Evolutionary conservation across 495 filamentous ascomycete species (phyloP), one percentile per base, ranked within the genome.

Genomic region (Penicillium cinerascens): DNA sequence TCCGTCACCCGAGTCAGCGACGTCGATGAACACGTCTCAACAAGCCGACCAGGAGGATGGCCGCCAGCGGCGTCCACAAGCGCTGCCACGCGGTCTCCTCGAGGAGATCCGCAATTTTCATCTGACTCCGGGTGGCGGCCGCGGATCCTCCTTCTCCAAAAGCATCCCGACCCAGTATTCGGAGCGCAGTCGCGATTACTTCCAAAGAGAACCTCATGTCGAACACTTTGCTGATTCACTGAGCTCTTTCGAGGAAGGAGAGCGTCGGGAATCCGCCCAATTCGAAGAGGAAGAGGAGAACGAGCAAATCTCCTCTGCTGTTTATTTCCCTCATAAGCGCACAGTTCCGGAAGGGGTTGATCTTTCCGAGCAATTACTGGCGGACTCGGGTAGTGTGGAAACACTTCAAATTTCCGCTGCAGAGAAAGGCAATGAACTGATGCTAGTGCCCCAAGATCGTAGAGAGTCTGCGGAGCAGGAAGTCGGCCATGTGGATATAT

Each of bases 291-390:
- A 96, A 47, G 91, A 89, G 38, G 88, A 88, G 20, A 83, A 91
- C 65, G 93, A 97, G 63, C 89, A 96, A 67, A 97, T 98, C 42
- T 92, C 88, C 8, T 97, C 92, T 37, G 92, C 92, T 10, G 77
- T 96, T 46, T 98, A 97, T 68, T 82, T 93, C 56, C 93, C 93
- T 17, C 93, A 97, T 73, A 84, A 88, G 70, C 79, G 80, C 47
- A 60, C 64, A 2, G 59, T 69, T 9, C 54, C 66, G 8, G 70
- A 72, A 37, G 72, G 60, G 22, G 58, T 63, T 39, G 66, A 76
- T 42, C 56, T 39, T n/a, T 23, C 66, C 60, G 75, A 81, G 44
- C 69, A 78, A 38, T 73, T 78, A 52, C 65, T 73, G 51, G 73
- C 82, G 50, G 65, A 71, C 22, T 58, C 69, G 50, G 61, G 63